phyloP scores from a whole-genome alignment of 2,329 filamentous ascomycete species.

The Claviceps pusilla region DNA sequence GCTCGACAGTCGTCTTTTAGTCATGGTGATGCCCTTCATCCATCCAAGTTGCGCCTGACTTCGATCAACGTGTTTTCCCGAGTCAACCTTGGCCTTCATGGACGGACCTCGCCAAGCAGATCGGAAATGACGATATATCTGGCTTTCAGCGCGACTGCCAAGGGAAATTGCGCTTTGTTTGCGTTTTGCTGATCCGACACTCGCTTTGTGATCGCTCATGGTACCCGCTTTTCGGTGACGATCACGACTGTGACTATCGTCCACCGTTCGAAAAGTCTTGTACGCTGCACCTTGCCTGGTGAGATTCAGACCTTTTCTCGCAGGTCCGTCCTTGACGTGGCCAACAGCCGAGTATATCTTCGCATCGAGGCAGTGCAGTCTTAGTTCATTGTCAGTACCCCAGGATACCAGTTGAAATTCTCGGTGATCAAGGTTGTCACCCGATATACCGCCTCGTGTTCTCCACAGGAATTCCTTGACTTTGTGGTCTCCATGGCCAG shows the following conservation, averaged over 20 bases:
- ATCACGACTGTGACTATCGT: slow-evolving; percentile 41
- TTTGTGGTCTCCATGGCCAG: slow-evolving; percentile 48
- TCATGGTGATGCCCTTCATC: slow-evolving; percentile 56
- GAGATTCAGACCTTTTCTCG: slow-evolving; percentile 49
- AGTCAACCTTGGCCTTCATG: slow-evolving; percentile 39
- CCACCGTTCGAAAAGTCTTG: slow-evolving; percentile 66
- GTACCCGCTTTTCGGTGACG: slow-evolving; percentile 37
- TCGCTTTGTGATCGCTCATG: slow-evolving; percentile 44
- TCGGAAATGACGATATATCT: slow-evolving; percentile 15
- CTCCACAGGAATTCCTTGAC: slow-evolving; percentile 91
- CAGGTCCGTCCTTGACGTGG: slow-evolving; percentile 52
- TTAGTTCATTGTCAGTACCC: slow-evolving; percentile 73
- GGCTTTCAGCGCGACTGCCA: slow-evolving; percentile 24
- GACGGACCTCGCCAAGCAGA: slow-evolving; percentile 39
- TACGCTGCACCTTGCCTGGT: slow-evolving; percentile 77
- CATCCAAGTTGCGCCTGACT: slow-evolving; percentile 47
- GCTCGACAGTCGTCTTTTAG: slow-evolving; percentile 33
- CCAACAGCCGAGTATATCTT: slow-evolving; percentile 53
- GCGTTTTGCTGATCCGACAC: slow-evolving; percentile 25
- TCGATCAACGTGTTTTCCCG: slow-evolving; percentile 27
- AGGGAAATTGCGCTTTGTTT: slow-evolving; percentile 29
- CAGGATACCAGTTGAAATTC: slow-evolving; percentile 90
- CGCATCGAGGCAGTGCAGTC: slow-evolving; percentile 58
- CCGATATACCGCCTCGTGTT: slow-evolving; percentile 51
- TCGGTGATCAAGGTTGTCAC: slow-evolving; percentile 60